These are phyloP conservation scores for Erysimum cheiri DNA, from an alignment of 441 rosid species.

Conservation along the genomic window DNA sequence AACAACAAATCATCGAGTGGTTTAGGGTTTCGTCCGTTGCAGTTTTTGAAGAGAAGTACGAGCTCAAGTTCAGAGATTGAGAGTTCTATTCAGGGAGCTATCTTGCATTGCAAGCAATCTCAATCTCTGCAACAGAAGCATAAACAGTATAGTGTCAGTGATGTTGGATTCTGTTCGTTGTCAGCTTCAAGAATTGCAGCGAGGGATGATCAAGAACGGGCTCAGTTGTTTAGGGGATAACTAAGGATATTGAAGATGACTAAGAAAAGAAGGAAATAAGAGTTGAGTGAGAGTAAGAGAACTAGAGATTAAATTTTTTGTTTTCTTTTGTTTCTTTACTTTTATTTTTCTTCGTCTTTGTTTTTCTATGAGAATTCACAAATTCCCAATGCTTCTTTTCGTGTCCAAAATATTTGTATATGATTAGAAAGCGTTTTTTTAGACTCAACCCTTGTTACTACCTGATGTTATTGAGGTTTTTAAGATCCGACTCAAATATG, in stretches of 20 bases:
- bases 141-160: slow-evolving; percentile 51
- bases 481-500: neutral
- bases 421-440: slow-evolving; percentile 1
- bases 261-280: slow-evolving; percentile 33
- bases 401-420: slow-evolving; percentile 8
- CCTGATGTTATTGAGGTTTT: slow-evolving; percentile 13
- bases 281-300: slow-evolving; percentile 35
- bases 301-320: slow-evolving; percentile 25
- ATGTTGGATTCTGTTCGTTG: slow-evolving; percentile 59
- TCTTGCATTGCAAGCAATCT: slow-evolving; percentile 91
- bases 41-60: slow-evolving; percentile 65
- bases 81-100: slow-evolving; percentile 82
- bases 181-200: slow-evolving; percentile 55
- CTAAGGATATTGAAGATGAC: slow-evolving; percentile 16
- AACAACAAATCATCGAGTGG: slow-evolving; percentile 49
- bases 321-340: slow-evolving; percentile 39
- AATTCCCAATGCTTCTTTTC: slow-evolving; percentile 7
- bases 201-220: slow-evolving; percentile 67
- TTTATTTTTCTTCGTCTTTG: slow-evolving; percentile 27
- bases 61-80: slow-evolving; percentile 71
- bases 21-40: slow-evolving; percentile 52
- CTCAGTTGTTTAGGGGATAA: slow-evolving; percentile 62
- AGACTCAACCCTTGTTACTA: slow-evolving; percentile 10
- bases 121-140: slow-evolving; percentile 64
- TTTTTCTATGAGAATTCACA: slow-evolving; percentile 14